A percentile compares a stretch with the other conserved stretches of the same genome.
Conservation (phyloP, 805 yeast species). For the Wickerhamomyces bisporus region DNA sequence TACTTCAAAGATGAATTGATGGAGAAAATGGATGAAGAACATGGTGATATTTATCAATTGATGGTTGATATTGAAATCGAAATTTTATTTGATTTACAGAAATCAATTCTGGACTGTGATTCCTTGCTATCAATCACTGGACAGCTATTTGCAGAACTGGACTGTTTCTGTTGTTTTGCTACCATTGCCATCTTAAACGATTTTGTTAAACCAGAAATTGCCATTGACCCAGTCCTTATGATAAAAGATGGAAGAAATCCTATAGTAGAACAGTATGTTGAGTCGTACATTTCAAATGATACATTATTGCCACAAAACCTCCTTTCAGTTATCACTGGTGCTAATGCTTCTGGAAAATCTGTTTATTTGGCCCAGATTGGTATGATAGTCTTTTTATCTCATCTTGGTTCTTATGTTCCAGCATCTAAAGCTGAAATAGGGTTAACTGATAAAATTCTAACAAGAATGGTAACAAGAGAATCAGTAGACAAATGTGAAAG, state of each 20-base stretch:
- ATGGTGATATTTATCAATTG: slow-evolving; percentile 38
- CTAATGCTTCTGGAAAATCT: slow-evolving; percentile 49
- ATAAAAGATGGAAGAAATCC: slow-evolving; percentile 43
- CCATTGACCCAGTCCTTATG: slow-evolving; percentile 21
- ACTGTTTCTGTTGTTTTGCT: slow-evolving; percentile 33
- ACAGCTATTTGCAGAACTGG: slow-evolving; percentile 29
- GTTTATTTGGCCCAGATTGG: slow-evolving; percentile 46
- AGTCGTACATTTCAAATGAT: slow-evolving; percentile 40
- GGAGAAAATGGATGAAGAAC: slow-evolving; percentile 29
- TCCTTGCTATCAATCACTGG: slow-evolving; percentile 16
- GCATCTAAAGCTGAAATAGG: slow-evolving; percentile 42
- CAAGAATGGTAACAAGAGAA: slow-evolving; percentile 40
- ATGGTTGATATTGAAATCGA: slow-evolving; percentile 40
- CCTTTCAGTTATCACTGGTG: slow-evolving; percentile 40
- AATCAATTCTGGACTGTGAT: slow-evolving; percentile 12
- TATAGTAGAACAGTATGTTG: slow-evolving; percentile 35
- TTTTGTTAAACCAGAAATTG: slow-evolving; percentile 31
- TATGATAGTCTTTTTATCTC: slow-evolving; percentile 42
- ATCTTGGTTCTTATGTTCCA: slow-evolving; percentile 52
- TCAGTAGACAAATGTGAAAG: slow-evolving; percentile 36
- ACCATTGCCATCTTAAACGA: slow-evolving; percentile 21
- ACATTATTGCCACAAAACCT: slow-evolving; percentile 25
- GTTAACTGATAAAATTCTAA: slow-evolving; percentile 40
- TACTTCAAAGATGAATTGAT: slow-evolving; percentile 33
- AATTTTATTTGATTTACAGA: slow-evolving; percentile 28